A percentile compares a stretch with the other conserved stretches of the same genome.
Evolutionary conservation across 2,329 filamentous ascomycete species (phyloP).

Genomic region (Fusarium redolens): DNA sequence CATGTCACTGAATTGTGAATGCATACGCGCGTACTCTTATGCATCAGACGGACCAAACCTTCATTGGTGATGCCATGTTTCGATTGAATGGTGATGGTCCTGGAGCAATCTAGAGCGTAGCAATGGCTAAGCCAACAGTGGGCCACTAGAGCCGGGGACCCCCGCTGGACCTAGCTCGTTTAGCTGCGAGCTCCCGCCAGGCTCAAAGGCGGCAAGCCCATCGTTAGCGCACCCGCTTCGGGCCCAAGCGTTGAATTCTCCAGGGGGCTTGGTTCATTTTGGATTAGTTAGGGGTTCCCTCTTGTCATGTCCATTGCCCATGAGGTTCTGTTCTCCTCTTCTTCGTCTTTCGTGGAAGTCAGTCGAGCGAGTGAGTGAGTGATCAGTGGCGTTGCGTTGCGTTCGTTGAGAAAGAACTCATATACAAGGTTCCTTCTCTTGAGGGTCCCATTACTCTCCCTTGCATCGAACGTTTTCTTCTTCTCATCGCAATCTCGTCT

Average conservation of each 20-base stretch:
- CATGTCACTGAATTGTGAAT: background rate
- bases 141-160: conserved; percentile 14
- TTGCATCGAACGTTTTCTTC: conserved; percentile 22
- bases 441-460: background rate
- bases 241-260: conserved; percentile 38
- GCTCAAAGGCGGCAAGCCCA: conserved; percentile 38
- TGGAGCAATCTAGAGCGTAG: conserved; percentile 32
- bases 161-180: conserved; percentile 9
- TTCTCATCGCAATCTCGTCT: conserved; percentile 24
- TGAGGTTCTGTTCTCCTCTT: conserved; percentile 16
- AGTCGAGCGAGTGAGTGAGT: background rate
- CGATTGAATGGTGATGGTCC: conserved; percentile 26
- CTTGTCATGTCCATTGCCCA: background rate
- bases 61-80: background rate
- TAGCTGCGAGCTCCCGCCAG: conserved; percentile 32
- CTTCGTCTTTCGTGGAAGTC: conserved; percentile 7
- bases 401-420: conserved; percentile 5
- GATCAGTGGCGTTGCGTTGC: background rate
- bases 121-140: conserved; percentile 10
- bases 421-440: conserved; percentile 22
- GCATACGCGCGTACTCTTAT: background rate
- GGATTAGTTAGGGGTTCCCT: conserved; percentile 27
- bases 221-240: conserved; percentile 40
- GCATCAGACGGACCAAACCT: conserved; percentile 11
- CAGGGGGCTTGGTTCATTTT: conserved; percentile 14